These are phyloP conservation scores for Porogramme epimiltina DNA, from an alignment of 1,284 basidiomycete species.

Conservation along the genomic window DNA sequence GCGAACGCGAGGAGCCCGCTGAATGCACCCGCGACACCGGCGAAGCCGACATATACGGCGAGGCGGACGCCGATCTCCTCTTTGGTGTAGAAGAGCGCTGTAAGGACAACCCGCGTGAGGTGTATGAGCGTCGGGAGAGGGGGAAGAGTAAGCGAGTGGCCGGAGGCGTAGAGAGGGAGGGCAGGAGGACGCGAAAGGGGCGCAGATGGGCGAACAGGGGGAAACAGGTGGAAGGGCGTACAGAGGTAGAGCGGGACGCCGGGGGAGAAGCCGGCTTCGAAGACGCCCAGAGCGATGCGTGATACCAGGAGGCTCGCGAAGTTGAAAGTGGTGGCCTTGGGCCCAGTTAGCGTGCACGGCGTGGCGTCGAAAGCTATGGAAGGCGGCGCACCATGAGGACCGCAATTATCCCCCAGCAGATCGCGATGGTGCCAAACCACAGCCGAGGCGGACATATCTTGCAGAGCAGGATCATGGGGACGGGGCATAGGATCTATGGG, in stretches of 20 bases:
- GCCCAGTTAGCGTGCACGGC: neutral
- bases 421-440: conserved; percentile 66
- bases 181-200: too few species aligned
- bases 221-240: conserved; percentile 25
- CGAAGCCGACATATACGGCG: conserved; percentile 80
- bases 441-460: conserved; percentile 67
- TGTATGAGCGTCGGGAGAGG: too few species aligned
- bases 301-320: conserved; percentile 60
- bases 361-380: neutral
- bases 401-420: conserved; percentile 72
- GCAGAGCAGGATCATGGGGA: conserved; percentile 67
- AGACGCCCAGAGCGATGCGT: conserved; percentile 64
- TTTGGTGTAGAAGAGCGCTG: conserved; percentile 78
- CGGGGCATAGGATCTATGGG: conserved; percentile 65
- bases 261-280: conserved; percentile 75
- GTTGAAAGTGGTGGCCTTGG: conserved; percentile 58
- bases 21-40: conserved; percentile 78
- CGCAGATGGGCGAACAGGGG: neutral
- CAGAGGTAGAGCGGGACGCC: conserved; percentile 78
- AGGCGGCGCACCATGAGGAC: conserved; percentile 59
- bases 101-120: neutral
- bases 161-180: too few species aligned
- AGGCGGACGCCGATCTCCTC: conserved; percentile 71
- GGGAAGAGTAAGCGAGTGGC: too few species aligned
- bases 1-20: conserved; percentile 77